Conservation (phyloP, 257 asterid species). For the Capsicum chinense region DNA sequence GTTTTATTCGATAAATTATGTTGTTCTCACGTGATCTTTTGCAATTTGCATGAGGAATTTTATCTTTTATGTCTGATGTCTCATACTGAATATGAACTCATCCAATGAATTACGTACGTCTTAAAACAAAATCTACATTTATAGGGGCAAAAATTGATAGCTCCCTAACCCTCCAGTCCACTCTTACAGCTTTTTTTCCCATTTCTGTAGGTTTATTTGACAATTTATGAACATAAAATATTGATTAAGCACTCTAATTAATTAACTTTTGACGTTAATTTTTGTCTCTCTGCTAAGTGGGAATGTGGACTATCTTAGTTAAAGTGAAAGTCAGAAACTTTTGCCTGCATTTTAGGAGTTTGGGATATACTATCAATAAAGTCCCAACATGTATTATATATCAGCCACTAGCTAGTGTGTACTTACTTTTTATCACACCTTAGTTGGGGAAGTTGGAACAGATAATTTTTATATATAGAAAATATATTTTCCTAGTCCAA, state of each 20-base stretch:
- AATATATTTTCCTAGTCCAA: constrained; percentile 24
- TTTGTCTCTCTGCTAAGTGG: neutral
- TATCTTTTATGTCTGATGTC: neutral
- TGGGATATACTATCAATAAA: neutral
- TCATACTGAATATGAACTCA: neutral
- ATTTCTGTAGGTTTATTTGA: neutral
- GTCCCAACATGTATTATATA: neutral
- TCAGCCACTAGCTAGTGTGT: constrained; percentile 31
- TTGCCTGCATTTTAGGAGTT: neutral
- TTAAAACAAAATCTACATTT: neutral
- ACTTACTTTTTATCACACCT: constrained; percentile 23
- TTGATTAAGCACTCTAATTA: neutral
- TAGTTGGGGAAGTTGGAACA: constrained; percentile 30
- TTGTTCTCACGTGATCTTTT: neutral
- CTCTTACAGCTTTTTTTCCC: neutral
- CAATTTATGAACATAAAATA: neutral
- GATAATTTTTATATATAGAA: neutral
- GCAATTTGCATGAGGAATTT: neutral
- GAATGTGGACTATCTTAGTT: neutral
- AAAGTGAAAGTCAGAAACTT: neutral
- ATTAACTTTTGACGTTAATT: too few relatives aligned
- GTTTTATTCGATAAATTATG: neutral
- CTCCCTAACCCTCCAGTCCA: neutral
- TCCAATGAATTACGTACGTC: neutral
- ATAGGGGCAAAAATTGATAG: neutral